Evolutionary conservation across 2,329 filamentous ascomycete genomes (phyloP), one percentile per base, ranked within the genome.

Genomic region (Neonectria faginata): DNA sequence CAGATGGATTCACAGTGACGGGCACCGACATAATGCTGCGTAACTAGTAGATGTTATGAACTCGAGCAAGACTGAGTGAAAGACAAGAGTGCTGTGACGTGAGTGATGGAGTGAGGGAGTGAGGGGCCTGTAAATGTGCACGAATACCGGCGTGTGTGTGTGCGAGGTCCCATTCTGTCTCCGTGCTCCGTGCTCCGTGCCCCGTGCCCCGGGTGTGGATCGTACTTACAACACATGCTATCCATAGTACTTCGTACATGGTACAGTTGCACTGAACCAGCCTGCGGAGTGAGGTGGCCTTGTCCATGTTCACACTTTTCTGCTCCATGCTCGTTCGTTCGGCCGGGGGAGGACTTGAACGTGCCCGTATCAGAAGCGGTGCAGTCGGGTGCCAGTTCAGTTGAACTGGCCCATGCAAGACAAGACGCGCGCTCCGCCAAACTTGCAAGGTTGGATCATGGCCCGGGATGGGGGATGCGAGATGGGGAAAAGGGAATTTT

Each of bases 21-120:
- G 68, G 52, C 60, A 67, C 62, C 64, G 69, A 71, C 70, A 39
- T 39, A 39, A 6, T 29, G 25, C 29, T 29, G 9, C 29, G 29
- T 29, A 29, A 9, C 31, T 33, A 33, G 3, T 33, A 5, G 31
- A 70, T 70, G 25, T 25, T 25, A 25, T 25, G 1, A 65, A 72
- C 61, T 64, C 65, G 66, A 73, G 60, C 10, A 11, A 51, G 36
- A 39, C 2, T n/a, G 36, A n/a, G 36, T n/a, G 14, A 16, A 16
- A n/a, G 25, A 25, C 25, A 8, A 39, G 36, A 39, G 36, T 7
- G 36, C 14, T 39, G 36, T n/a, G 36, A 39, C 2, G 33, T 16
- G 33, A 36, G 33, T 16, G 33, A 36, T 5, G 25, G 25, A 25
- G 25, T 25, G 25, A 25, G 25, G 33, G 22, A 22, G 22, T 22